Base-by-base conservation (phyloP, 495 filamentous ascomycete genomes). In the Xylaria scruposa region DNA sequence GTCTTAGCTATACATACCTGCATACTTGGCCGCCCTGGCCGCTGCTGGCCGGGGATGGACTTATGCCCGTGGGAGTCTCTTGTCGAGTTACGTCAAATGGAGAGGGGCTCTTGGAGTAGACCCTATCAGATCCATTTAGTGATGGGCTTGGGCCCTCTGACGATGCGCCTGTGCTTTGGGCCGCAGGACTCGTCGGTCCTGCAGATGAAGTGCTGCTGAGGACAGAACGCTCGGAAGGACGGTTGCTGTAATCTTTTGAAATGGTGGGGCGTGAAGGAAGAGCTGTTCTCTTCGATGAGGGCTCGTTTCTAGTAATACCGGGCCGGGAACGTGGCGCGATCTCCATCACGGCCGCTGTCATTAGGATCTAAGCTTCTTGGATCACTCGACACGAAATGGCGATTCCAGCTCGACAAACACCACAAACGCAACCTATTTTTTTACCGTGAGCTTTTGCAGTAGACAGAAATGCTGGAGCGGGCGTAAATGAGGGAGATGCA, bases 1-100 rank as follows among this genome's bases (percentile, higher is more conserved):
- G 62, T 29, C 10, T 58, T 58, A 17, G 62, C 10, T 49, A 61
- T 51, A 67, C 81, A 75, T 75, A 87, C 87, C 86, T 89, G 86
- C 87, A 89, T 59, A 89, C 79, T 76, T 89, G 87, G 4, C 87
- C 87, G 42, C 74, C 69, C 24, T 83, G 81, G 21, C 71, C 73
- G 42, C 66, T 54, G n/a, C 72, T 77, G 61, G 75, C 63, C 17
- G 76, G 19, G 1, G 71, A 71, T 46, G 71, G 49, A 42, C 70
- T 76, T 31, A 63, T 62, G 9, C 64, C 58, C 19, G 73, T 51
- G 64, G 68, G 74, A 15, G 44, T 73, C 40, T 78, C 77, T 72
- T 76, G 77, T 66, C 69, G 74, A 47, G 65, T 44, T 38, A 73
- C 54, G 24, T 78, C 76, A 47, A 79, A 79, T 26, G 77, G 77